phyloP scores from a whole-genome alignment of 176 grass and related monocot species.

The Oryza punctata region DNA sequence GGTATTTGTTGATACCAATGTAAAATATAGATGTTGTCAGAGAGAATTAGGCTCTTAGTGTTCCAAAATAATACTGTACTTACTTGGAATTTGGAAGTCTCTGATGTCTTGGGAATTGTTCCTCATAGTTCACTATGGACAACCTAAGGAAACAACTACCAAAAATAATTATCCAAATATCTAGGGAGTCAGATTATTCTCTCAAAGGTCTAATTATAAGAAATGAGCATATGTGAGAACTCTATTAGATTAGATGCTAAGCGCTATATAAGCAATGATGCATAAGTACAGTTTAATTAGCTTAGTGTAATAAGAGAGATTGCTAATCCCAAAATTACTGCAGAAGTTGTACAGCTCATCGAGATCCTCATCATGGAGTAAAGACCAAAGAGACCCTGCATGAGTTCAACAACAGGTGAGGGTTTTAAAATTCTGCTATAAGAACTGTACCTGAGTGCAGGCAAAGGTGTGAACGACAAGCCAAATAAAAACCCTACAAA shows the following conservation, averaged over 20 bases:
- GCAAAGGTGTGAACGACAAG: constrained; percentile 33
- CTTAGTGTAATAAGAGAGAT: constrained; percentile 36
- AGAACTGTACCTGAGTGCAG: constrained; percentile 36
- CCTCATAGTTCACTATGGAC: constrained; percentile 43
- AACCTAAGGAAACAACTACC: constrained; percentile 57
- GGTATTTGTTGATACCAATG: constrained; percentile 63
- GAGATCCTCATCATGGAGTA: constrained; percentile 53
- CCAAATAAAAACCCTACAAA: constrained; percentile 44
- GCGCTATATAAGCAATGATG: background rate
- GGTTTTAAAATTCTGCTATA: constrained; percentile 54
- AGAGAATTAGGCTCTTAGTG: constrained; percentile 59
- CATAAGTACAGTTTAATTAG: constrained; percentile 28
- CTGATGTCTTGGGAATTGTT: constrained; percentile 65
- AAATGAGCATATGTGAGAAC: constrained; percentile 55
- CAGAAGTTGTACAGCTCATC: constrained; percentile 39
- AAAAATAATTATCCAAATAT: constrained; percentile 42
- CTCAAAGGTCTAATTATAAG: constrained; percentile 36
- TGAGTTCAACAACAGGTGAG: constrained; percentile 40
- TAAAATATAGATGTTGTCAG: constrained; percentile 63
- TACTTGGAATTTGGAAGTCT: constrained; percentile 56
- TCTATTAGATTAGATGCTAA: constrained; percentile 35
- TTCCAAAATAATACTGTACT: constrained; percentile 46
- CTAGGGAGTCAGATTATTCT: constrained; percentile 39
- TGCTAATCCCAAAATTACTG: constrained; percentile 48
- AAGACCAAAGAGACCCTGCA: constrained; percentile 40